Base-by-base conservation (phyloP, 768 basidiomycete species). In the Psilocybe azurescens region DNA sequence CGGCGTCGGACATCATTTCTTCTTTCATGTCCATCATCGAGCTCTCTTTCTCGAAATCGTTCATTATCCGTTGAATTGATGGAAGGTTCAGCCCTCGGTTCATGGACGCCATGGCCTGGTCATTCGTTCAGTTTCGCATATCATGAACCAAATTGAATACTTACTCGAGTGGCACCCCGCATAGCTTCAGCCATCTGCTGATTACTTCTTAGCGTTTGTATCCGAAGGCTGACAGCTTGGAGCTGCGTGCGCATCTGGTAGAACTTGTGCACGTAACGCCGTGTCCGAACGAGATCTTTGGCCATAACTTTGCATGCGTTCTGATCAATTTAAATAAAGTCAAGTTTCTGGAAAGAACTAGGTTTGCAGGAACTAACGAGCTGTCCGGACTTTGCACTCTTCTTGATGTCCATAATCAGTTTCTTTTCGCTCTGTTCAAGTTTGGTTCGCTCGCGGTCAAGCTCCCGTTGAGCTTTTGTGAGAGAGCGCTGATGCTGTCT, bases 1-100 rank as follows among this genome's bases (percentile, higher is more conserved):
- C 92, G 13, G 95, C 91, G 63, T 99, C 97, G 20, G 93, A 94
- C 97, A 98, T 99, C 93, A 99, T 98, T 74, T 97, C 97, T 77
- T 98, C 97, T 75, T 98, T 99, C 97, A 99, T 99, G 77, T 99
- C 97, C 97, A 99, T 99, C 78, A 90, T 94, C 4, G 94, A 88
- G 68, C 91, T 97, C 78, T 99, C 97, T 70, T 88, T 91, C 80
- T 99, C 97, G 70, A 99, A 99, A 50, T 99, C 97, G 69, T 89
- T 94, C 93, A 99, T 96, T 72, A 99, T 99, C 56, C 88, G 87
- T 73, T 95, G 93, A 61, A 99, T 99, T 63, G 87, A 87, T 14
- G 97, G 97, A 14, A 99, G 84, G 76, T 99, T 99, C 64, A 99
- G 84, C 46, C 94, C 94, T 52, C 93, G 86, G 73, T 98, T 99